Conservation (phyloP, 2,329 filamentous ascomycete genomes). For the Huntiella savannae region DNA sequence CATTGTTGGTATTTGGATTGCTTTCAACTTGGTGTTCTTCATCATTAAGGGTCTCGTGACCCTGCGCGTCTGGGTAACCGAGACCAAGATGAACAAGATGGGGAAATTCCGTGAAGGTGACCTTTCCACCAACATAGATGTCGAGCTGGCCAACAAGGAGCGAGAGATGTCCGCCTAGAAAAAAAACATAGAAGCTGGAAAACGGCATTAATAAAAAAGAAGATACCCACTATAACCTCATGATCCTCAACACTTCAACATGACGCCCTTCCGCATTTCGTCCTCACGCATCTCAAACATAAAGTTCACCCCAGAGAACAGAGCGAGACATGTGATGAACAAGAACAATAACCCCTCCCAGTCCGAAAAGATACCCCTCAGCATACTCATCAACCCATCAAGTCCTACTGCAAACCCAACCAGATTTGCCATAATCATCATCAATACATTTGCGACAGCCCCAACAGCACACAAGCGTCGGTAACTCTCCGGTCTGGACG, state of each 20-base stretch:
- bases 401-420: constrained; percentile 87
- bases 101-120: constrained; percentile 22
- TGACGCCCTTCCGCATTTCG: constrained; percentile 65
- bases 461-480: constrained; percentile 65
- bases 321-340: constrained; percentile 43
- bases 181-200: not conserved
- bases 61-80: constrained; percentile 30
- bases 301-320: constrained; percentile 75
- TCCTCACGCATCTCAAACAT: constrained; percentile 92
- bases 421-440: constrained; percentile 92
- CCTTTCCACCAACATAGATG: constrained; percentile 12
- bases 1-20: constrained; percentile 38
- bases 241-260: constrained; percentile 51
- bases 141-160: constrained; percentile 13
- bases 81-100: constrained; percentile 25
- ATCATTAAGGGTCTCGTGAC: constrained; percentile 31
- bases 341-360: constrained; percentile 59
- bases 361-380: constrained; percentile 56
- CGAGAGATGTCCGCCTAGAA: not conserved
- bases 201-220: not conserved
- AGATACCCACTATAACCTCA: not conserved
- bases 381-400: constrained; percentile 63
- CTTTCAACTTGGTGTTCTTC: constrained; percentile 32
- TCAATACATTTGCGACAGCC: constrained; percentile 64
- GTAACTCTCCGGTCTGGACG: constrained; percentile 49